phyloP scores from a whole-genome alignment of 352 stramenopile genomes.

The Phytophthora brassicae region DNA sequence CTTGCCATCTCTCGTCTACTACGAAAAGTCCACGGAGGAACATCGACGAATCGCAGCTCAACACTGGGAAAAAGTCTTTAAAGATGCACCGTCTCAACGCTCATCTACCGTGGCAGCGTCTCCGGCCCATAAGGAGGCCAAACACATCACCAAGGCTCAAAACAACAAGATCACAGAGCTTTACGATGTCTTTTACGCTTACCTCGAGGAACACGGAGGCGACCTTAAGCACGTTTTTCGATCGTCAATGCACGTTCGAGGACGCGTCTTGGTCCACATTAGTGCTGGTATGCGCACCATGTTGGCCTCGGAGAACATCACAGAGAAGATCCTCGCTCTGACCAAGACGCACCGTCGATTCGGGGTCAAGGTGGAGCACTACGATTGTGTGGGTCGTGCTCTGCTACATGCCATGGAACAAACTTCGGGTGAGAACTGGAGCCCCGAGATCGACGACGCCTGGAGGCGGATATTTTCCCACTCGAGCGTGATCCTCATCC shows the following conservation, averaged over 20 bases:
- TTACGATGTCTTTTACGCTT: constrained; percentile 59
- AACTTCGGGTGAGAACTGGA: constrained; percentile 41
- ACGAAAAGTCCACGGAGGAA: constrained; percentile 42
- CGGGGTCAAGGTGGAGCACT: constrained; percentile 52
- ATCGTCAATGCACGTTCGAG: constrained; percentile 50
- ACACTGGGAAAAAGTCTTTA: constrained; percentile 51
- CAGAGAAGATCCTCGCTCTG: constrained; percentile 39
- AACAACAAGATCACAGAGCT: constrained; percentile 43
- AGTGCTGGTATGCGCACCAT: constrained; percentile 54
- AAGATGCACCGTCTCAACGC: constrained; percentile 21
- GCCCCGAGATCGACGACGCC: constrained; percentile 39
- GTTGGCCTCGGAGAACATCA: constrained; percentile 35
- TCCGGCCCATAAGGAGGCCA: constrained; percentile 27
- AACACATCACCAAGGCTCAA: constrained; percentile 29
- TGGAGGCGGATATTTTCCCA: constrained; percentile 47
- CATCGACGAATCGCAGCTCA: constrained; percentile 38
- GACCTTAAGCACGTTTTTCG: constrained; percentile 56
- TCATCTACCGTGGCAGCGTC: background rate
- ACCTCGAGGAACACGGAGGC: constrained; percentile 43
- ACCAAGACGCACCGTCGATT: constrained; percentile 54
- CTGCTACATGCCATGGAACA: constrained; percentile 48
- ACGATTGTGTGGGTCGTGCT: constrained; percentile 36
- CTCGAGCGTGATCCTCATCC: constrained; percentile 47
- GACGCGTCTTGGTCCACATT: constrained; percentile 54
- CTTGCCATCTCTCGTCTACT: constrained; percentile 41